Conservation (phyloP, 495 filamentous ascomycete genomes). For the Penicillium silybi region DNA sequence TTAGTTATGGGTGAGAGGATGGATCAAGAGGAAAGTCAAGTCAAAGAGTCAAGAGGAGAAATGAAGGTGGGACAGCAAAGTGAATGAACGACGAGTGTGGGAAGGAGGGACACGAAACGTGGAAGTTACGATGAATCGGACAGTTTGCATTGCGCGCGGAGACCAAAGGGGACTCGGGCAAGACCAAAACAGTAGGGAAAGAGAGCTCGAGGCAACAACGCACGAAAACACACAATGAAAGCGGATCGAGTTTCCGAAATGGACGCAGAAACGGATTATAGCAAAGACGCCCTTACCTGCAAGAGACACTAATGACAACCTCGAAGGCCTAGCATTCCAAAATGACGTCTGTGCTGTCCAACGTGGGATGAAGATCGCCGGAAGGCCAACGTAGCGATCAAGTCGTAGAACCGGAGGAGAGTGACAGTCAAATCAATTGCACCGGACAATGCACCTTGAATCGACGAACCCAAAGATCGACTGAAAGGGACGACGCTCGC, state of each 20-base stretch:
- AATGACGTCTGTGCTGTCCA: constrained; percentile 26
- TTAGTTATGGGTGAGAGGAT: constrained; percentile 19
- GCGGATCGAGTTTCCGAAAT: background rate
- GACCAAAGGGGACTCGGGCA: constrained; percentile 27
- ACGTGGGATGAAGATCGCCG: constrained; percentile 23
- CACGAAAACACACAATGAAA: background rate
- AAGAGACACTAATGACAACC: constrained; percentile 21
- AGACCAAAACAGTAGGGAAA: constrained; percentile 15
- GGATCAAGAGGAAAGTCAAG: background rate
- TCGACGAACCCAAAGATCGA: constrained; percentile 15
- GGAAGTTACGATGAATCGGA: constrained; percentile 14
- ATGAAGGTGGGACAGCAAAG: constrained; percentile 3
- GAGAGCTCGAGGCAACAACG: constrained; percentile 7
- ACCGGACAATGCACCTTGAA: constrained; percentile 9
- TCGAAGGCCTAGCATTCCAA: constrained; percentile 26
- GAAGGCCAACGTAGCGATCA: constrained; percentile 15
- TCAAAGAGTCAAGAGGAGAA: background rate
- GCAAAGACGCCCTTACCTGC: constrained; percentile 21
- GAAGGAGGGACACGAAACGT: constrained; percentile 1
- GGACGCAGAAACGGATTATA: background rate
- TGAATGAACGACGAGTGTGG: background rate
- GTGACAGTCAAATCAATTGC: constrained; percentile 17
- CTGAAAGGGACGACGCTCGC: constrained; percentile 31
- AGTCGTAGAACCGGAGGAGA: constrained; percentile 3
- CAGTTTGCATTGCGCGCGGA: constrained; percentile 17